Base-by-base conservation (phyloP, 139 green algal species). In the Coelastrella sp. region DNA sequence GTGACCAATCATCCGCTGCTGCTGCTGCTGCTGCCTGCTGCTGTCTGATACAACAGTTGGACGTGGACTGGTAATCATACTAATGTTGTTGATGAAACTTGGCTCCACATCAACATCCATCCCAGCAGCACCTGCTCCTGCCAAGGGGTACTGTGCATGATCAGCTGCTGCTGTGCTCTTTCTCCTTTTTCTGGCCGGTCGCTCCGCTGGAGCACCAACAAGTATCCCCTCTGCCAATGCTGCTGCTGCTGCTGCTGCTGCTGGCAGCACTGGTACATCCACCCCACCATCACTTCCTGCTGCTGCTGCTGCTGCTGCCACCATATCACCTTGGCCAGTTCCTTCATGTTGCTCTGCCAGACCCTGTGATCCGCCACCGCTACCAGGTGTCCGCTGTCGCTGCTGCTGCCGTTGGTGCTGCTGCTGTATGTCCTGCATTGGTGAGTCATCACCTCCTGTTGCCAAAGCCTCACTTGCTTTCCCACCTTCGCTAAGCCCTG, bases 171-270 rank as follows among this genome's bases (percentile, higher is more conserved):
- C 62, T 71, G 62, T 27, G 7, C 13, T 32, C 59, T 32, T 19
- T 35, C 13, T 6, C 25, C 59, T 67, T 11, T n/a, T 15, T 15
- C 30, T 71, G 62, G n/a, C n/a, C n/a, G n/a, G n/a, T n/a, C n/a
- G n/a, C n/a, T n/a, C n/a, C n/a, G n/a, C n/a, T n/a, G n/a, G n/a
- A n/a, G n/a, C n/a, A 23, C 5, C 62, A 21, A 41, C 7, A 7
- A 62, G 69, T 27, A 60, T 62, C 23, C n/a, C 69, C n/a, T 38
- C 13, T 27, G 41, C 43, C 60, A 40, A 17, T 30, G 69, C 43
- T 63, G 69, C 69, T 79, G 40, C 40, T 38, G n/a, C 23, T 40
- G 35, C 27, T 74, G 68, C 68, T 77, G 68, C 66, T 53, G 69
- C 69, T 63, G 69, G 41, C 71, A 41, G 32, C 30, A 41, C 27